Evolutionary conservation across 2,329 filamentous ascomycete species (phyloP).

Genomic region (Talaromyces sp.): DNA sequence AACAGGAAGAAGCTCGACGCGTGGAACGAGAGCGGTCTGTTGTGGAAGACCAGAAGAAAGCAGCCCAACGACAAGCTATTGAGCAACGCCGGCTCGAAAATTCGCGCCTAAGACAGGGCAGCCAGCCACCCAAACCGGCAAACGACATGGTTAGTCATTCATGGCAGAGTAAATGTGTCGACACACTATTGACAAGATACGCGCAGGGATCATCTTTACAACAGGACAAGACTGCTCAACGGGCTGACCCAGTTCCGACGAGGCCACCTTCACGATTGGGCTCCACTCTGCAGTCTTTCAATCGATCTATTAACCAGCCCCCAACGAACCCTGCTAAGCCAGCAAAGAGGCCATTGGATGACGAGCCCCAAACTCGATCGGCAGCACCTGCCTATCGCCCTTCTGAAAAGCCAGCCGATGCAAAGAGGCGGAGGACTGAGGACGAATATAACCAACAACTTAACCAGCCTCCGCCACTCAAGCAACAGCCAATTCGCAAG

Average conservation of each 20-base stretch:
- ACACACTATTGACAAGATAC: conserved; percentile 12
- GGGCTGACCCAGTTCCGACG: conserved; percentile 47
- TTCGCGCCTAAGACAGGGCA: conserved; percentile 42
- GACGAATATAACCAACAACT: conserved; percentile 61
- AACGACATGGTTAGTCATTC: conserved; percentile 32
- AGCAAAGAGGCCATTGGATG: conserved; percentile 69
- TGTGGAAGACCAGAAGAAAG: conserved; percentile 61
- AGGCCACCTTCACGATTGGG: conserved; percentile 48
- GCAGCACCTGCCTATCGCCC: conserved; percentile 34
- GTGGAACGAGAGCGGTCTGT: conserved; percentile 50
- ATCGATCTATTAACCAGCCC: conserved; percentile 58
- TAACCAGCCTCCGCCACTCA: conserved; percentile 67
- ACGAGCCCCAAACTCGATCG: conserved; percentile 48
- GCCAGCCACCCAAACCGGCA: conserved; percentile 29
- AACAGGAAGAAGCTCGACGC: conserved; percentile 55
- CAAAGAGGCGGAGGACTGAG: conserved; percentile 76
- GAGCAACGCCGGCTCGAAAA: conserved; percentile 49
- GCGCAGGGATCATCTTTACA: conserved; percentile 21
- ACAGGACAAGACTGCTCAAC: conserved; percentile 31
- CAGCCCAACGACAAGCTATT: conserved; percentile 57
- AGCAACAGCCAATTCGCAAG: conserved; percentile 68
- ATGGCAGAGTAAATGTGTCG: neutral
- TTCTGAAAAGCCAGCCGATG: conserved; percentile 64
- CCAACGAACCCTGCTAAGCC: conserved; percentile 66
- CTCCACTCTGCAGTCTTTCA: conserved; percentile 48